Percentiles rank a stretch among this genome's conserved stretches.
Conservation (phyloP, 495 filamentous ascomycete species). For the Penicillium crystallinum region DNA sequence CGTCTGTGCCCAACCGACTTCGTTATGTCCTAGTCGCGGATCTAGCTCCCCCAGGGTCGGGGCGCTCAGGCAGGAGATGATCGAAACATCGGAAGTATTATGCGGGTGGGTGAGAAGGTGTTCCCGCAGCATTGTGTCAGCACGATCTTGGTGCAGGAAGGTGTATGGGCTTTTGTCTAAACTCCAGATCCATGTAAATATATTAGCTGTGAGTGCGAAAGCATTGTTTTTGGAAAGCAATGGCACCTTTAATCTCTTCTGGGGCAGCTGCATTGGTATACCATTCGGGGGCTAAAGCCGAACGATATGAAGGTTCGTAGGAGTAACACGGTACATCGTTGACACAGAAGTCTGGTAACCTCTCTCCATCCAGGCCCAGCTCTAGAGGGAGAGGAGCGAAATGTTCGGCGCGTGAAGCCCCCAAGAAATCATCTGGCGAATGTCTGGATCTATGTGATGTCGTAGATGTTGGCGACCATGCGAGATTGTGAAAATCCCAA, state of each 20-base stretch:
- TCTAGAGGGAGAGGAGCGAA: constrained; percentile 34
- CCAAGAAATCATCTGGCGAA: constrained; percentile 32
- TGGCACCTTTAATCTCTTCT: constrained; percentile 35
- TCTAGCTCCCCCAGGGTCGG: constrained; percentile 41
- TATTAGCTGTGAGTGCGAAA: constrained; percentile 37
- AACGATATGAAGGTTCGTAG: constrained; percentile 32
- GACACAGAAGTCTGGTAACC: constrained; percentile 38
- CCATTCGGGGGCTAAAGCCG: constrained; percentile 37
- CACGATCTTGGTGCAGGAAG: constrained; percentile 27
- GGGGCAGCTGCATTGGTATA: constrained; percentile 35
- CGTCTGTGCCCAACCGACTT: constrained; percentile 38
- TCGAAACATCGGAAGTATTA: constrained; percentile 34
- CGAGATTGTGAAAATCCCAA: constrained; percentile 10
- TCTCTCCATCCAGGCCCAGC: constrained; percentile 25
- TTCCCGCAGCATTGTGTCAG: constrained; percentile 31
- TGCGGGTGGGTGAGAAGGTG: constrained; percentile 23
- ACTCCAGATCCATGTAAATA: constrained; percentile 34
- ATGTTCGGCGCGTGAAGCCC: constrained; percentile 35
- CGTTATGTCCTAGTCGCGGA: constrained; percentile 33
- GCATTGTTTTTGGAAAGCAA: constrained; percentile 36
- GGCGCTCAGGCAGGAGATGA: constrained; percentile 36
- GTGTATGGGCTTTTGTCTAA: constrained; percentile 24
- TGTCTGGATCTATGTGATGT: constrained; percentile 13
- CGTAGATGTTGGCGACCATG: constrained; percentile 13
- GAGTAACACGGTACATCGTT: constrained; percentile 37